Conservation (phyloP, 495 filamentous ascomycete species). For the Trichoderma erinaceum region DNA sequence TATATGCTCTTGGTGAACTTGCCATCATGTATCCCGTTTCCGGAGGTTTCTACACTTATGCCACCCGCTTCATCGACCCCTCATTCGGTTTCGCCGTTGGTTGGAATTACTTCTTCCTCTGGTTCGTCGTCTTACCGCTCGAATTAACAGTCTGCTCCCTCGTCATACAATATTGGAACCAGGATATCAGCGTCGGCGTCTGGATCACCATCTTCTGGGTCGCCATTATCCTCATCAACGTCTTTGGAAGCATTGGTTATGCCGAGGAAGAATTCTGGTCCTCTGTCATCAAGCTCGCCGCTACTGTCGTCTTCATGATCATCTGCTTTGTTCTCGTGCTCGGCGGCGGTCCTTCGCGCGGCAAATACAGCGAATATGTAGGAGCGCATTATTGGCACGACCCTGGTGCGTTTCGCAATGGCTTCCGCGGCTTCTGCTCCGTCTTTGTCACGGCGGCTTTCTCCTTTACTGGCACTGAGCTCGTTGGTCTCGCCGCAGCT, state of each 20-base stretch:
- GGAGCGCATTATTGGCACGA: slow-evolving; percentile 51
- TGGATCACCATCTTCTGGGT: slow-evolving; percentile 80
- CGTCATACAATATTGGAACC: slow-evolving; percentile 52
- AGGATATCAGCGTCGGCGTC: slow-evolving; percentile 48
- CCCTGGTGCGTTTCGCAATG: slow-evolving; percentile 59
- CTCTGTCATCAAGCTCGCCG: slow-evolving; percentile 50
- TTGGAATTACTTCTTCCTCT: slow-evolving; percentile 67
- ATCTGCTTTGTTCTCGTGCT: slow-evolving; percentile 60
- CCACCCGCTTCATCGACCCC: slow-evolving; percentile 66
- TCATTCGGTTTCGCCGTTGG: slow-evolving; percentile 86
- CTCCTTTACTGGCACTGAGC: slow-evolving; percentile 62
- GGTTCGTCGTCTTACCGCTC: slow-evolving; percentile 52
- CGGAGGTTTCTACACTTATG: slow-evolving; percentile 56
- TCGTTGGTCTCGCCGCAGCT: slow-evolving; percentile 68
- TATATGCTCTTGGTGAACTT: slow-evolving; percentile 68
- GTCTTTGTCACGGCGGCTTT: slow-evolving; percentile 65
- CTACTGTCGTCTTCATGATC: slow-evolving; percentile 64
- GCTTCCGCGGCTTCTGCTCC: slow-evolving; percentile 61
- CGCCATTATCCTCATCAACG: slow-evolving; percentile 59
- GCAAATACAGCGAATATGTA: slow-evolving; percentile 44
- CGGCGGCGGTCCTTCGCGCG: slow-evolving; percentile 53
- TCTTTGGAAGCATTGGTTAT: slow-evolving; percentile 67
- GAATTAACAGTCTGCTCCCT: slow-evolving; percentile 50
- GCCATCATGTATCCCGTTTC: slow-evolving; percentile 65
- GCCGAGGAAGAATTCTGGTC: slow-evolving; percentile 60